Evolutionary conservation across 2,329 filamentous ascomycete genomes (phyloP), one percentile per base, ranked within the genome.

Genomic region (Botrytis fabae): DNA sequence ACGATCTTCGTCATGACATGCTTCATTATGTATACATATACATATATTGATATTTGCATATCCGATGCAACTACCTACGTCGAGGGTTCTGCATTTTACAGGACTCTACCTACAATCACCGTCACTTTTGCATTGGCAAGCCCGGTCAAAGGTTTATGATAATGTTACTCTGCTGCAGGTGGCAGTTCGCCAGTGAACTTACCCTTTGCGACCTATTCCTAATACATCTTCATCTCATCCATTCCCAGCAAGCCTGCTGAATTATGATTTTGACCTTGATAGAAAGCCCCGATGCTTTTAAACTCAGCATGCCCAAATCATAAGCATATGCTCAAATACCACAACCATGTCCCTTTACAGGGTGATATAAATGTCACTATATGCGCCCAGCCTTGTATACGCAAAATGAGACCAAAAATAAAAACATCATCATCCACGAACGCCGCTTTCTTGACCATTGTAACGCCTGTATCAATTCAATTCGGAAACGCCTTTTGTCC

Each of bases 401-500:
- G 44, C 35, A 46, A 40, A 38, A 35, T 32, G 51, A 60, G 22
- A 44, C 59, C 22, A 14, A 38, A 35, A 60, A n/a, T 25, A 20
- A 44, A 69, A 44, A 42, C 48, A 44, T 7, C 1, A 14, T 65
- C 63, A 35, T 60, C 62, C 70, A 44, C 40, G 22, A 69, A 72
- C 63, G 70, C 70, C 70, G 18, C 40, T 60, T 44, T 68, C 28
- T 59, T 25, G 59, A 61, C 38, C 62, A n/a, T 28, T 12, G 48
- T 57, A 40, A 72, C 48, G 20, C 63, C 44, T 61, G 40, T 60
- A 61, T 68, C 51, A 51, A 48, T 60, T 28, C 51, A 61, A 48
- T 46, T 59, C n/a, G 28, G 46, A 69, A 72, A 72, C 70, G 70
- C 70, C 70, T 68, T 68, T 60, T 72, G 20, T 72, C 70, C 70